These are phyloP conservation scores for Pleurotus djamor DNA, from an alignment of 768 basidiomycete genomes.

Conservation along the genomic window DNA sequence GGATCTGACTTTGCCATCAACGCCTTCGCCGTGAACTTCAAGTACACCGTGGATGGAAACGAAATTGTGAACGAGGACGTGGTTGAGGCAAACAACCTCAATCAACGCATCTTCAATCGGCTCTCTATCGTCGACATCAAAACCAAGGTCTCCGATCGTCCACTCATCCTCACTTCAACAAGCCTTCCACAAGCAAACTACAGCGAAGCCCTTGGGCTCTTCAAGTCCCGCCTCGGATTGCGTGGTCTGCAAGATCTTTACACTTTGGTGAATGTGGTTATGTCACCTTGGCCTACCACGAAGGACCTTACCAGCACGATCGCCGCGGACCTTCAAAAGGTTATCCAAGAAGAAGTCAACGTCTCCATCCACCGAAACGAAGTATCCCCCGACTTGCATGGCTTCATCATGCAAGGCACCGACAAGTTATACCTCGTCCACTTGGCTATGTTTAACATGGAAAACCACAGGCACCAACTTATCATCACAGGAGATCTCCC, in stretches of 20 bases:
- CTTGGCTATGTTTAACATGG: no score
- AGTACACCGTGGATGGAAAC: conserved; percentile 12
- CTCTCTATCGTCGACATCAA: conserved; percentile 26
- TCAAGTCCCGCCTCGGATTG: conserved; percentile 33
- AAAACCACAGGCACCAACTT: no score
- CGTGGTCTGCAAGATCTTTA: conserved; percentile 27
- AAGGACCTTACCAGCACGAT: conserved; percentile 25
- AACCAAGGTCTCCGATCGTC: conserved; percentile 16
- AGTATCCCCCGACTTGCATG: no score
- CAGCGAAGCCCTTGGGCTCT: conserved; percentile 26
- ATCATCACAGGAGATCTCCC: no score
- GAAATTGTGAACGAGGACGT: conserved; percentile 31
- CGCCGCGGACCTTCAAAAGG: conserved; percentile 26
- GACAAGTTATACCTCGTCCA: no score
- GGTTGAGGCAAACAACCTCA: conserved; percentile 38
- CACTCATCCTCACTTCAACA: conserved; percentile 28
- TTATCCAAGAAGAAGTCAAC: conserved; percentile 29
- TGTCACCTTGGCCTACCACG: conserved; percentile 36
- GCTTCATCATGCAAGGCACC: no score
- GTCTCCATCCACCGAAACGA: conserved; percentile 12
- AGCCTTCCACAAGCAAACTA: conserved; percentile 28
- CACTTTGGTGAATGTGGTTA: conserved; percentile 32
- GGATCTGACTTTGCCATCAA: conserved; percentile 45
- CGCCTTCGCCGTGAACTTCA: conserved; percentile 42
- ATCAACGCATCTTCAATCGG: conserved; percentile 32